Evolutionary conservation across 2,329 filamentous ascomycete species (phyloP), one percentile per base, ranked within the genome.

Genomic region (Neoarthrinium moseri): DNA sequence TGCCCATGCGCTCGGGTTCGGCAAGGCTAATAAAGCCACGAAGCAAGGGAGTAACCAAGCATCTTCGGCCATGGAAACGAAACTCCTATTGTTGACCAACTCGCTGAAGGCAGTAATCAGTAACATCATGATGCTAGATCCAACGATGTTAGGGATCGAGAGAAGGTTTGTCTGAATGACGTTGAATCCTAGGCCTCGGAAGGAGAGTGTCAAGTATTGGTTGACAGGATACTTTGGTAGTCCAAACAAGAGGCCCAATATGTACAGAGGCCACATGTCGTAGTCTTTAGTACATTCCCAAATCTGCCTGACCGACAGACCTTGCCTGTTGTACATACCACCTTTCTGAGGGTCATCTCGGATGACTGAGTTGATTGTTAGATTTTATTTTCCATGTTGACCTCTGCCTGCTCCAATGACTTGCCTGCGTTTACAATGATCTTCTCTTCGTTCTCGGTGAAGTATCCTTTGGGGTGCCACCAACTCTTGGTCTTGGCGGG

Each of bases 371-470:
- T 3, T 12, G 5, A 46, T n/a, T 46, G 47, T 56, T 42, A 56
- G 39, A n/a, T 29, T 29, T 29, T 29, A n/a, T n/a, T n/a, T n/a
- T n/a, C n/a, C n/a, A n/a, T n/a, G n/a, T n/a, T n/a, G n/a, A n/a
- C n/a, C n/a, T n/a, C n/a, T n/a, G n/a, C n/a, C n/a, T n/a, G n/a
- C n/a, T n/a, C n/a, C n/a, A n/a, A n/a, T n/a, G n/a, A n/a, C n/a
- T n/a, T n/a, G n/a, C n/a, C n/a, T n/a, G n/a, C n/a, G 55, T 85
- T 86, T 5, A 85, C 81, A 65, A 87, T 78, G 48, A 86, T 85
- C 53, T 81, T 81, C 56, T 83, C 80, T 59, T 87, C 83, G 15
- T 66, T 73, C 44, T 84, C 80, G 5, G 64, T 76, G 60, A 86
- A 84, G 76, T 83, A 84, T 3, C 84, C 84, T 17, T 68, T 65